Percentiles rank a stretch among this genome's conserved stretches.
Evolutionary conservation across 129 eudicot genomes (phyloP).

Genomic region (Helichrysum umbraculigerum): DNA sequence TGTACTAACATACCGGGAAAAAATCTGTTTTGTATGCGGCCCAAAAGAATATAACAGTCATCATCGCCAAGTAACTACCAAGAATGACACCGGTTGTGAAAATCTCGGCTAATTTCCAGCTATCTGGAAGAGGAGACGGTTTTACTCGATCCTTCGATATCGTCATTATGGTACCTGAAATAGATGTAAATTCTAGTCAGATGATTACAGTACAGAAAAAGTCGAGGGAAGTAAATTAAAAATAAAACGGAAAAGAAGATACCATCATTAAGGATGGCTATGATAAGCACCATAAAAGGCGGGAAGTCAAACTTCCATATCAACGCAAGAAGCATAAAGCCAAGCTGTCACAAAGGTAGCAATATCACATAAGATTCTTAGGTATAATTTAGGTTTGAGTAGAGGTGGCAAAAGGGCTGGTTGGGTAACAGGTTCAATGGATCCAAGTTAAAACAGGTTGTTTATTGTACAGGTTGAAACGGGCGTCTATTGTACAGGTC

Average conservation of each 20-base stretch:
- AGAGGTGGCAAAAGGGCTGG: not conserved
- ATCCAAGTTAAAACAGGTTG: not conserved
- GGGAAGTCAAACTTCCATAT: conserved; percentile 94
- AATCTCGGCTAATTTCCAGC: conserved; percentile 89
- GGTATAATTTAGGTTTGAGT: not conserved
- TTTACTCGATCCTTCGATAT: conserved; percentile 89
- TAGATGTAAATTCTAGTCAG: not conserved
- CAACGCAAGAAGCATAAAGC: conserved; percentile 84
- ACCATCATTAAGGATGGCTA: conserved; percentile 94
- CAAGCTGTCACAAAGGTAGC: conserved; percentile 54
- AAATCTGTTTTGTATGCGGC: conserved; percentile 81
- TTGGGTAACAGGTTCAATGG: not conserved
- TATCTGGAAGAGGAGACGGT: conserved; percentile 87
- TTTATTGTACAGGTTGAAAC: not conserved
- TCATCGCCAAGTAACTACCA: conserved; percentile 83
- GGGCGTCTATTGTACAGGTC: not conserved
- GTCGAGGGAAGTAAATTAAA: not conserved
- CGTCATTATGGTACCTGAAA: conserved; percentile 85
- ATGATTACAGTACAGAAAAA: not conserved
- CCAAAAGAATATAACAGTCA: conserved; percentile 93
- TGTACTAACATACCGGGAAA: conserved; percentile 57
- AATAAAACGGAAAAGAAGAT: conserved; percentile 21
- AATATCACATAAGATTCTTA: not conserved
- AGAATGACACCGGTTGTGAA: conserved; percentile 79
- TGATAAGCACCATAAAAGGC: conserved; percentile 94